Evolutionary conservation across 2,329 filamentous ascomycete genomes (phyloP).

Genomic region (Talaromyces sp.): DNA sequence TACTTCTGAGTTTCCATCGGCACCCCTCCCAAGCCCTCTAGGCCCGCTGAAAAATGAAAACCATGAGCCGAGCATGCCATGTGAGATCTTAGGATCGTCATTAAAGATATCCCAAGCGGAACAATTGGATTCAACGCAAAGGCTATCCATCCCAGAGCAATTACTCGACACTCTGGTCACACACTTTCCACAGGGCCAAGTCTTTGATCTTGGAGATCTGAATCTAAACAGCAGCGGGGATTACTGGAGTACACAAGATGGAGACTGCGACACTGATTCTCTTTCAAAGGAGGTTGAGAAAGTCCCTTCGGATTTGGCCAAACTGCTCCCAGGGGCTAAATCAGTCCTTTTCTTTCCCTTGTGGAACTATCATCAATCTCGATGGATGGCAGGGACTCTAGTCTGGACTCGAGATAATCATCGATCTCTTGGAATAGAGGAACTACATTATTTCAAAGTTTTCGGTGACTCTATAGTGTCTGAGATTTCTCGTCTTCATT

Average conservation of each 20-base stretch:
- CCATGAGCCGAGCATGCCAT: conserved; percentile 12
- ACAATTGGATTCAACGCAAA: neutral
- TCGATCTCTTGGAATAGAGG: conserved; percentile 25
- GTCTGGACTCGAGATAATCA: conserved; percentile 31
- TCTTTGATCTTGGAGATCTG: conserved; percentile 19
- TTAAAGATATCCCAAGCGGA: neutral
- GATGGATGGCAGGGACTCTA: conserved; percentile 37
- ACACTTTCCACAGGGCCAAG: conserved; percentile 29
- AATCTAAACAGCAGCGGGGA: neutral
- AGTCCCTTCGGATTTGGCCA: conserved; percentile 15
- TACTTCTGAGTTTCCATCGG: neutral
- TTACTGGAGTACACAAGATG: neutral
- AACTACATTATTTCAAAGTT: conserved; percentile 38
- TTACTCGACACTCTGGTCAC: conserved; percentile 20
- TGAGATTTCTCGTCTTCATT: conserved; percentile 38
- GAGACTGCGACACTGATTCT: neutral
- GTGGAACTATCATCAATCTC: conserved; percentile 38
- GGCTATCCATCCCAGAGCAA: conserved; percentile 16
- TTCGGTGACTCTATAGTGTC: conserved; percentile 41
- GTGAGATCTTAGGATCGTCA: conserved; percentile 20
- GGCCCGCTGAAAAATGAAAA: neutral
- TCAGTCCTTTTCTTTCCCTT: conserved; percentile 36
- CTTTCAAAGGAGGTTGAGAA: conserved; percentile 4
- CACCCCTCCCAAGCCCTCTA: neutral
- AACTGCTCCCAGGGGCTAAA: conserved; percentile 26